Evolutionary conservation across 352 stramenopile species (phyloP), one percentile per base, ranked within the genome.

Genomic region (Globisporangium middletonii): DNA sequence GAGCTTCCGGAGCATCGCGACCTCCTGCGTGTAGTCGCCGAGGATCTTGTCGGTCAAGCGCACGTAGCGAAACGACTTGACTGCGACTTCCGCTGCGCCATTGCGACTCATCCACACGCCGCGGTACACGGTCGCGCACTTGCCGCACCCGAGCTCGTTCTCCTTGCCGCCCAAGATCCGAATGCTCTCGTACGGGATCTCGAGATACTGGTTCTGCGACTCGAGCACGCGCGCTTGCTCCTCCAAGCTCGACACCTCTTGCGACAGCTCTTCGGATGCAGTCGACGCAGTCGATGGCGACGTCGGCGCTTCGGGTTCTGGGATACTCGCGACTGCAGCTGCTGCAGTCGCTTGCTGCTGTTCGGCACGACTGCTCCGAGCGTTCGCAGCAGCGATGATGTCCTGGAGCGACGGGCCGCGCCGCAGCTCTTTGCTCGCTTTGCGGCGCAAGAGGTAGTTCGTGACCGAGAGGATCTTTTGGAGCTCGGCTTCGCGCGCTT

Each of bases 1-100:
- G 56, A 95, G 75, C 60, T 94, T 89, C 64, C 83, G 77, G 18
- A 95, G 71, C 56, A 95, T 60, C 33, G 82, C 86, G 18, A 95
- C 86, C 78, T 95, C 86, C 66, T 85, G 74, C 15, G 75, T 86
- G 69, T 95, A 95, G 54, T 94, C 84, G 8, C 74, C 73, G 30
- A 93, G 68, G 49, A 95, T 94, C 62, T 94, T 94, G 67, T 95
- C 86, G 8, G 83, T 95, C 44, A 95, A 78, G 1, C 84, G 83
- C 43, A 89, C 83, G 51, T 95, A 95, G 26, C 86, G 86, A 63
- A 94, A 94, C 4, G 82, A 77, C 53, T 95, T 95, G 37, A 95
- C 75, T 13, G 86, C 86, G 47, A 95, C 86, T 67, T 95, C 86
- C 15, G 86, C 83, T 35, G 86, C 81, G 12, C 75, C 83, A 57